Percentiles rank a stretch among this genome's conserved stretches.
These are phyloP conservation scores for Alternaria brassicae DNA, from an alignment of 2,329 filamentous ascomycete genomes.

Conservation along the genomic window DNA sequence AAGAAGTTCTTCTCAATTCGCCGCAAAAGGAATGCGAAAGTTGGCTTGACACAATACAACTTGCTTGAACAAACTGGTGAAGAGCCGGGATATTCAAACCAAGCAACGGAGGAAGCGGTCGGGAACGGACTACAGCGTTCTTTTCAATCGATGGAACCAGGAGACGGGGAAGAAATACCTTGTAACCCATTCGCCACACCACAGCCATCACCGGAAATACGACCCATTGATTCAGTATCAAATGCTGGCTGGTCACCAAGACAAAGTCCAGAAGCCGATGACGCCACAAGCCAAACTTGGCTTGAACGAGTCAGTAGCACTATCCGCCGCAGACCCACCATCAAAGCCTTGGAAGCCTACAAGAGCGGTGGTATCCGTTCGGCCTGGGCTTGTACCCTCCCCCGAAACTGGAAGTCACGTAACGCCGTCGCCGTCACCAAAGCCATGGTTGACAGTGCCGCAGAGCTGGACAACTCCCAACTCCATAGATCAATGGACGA, in stretches of 20 bases:
- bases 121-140: neutral
- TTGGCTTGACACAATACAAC: neutral
- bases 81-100: neutral
- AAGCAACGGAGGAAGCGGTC: neutral
- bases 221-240: neutral
- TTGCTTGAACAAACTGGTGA: neutral
- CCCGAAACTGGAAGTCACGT: neutral
- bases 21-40: neutral
- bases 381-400: neutral
- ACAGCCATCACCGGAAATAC: neutral
- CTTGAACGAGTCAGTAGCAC: neutral
- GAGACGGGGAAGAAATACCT: neutral
- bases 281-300: neutral
- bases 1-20: neutral
- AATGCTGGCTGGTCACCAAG: too few species aligned
- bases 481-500: neutral
- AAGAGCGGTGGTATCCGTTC: neutral
- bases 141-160: neutral
- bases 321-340: neutral
- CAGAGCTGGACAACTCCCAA: neutral
- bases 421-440: neutral
- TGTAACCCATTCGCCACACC: neutral
- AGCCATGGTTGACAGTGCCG: neutral
- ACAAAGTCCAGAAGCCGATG: neutral
- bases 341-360: neutral